Evolutionary conservation across 2,329 filamentous ascomycete species (phyloP), one percentile per base, ranked within the genome.

Genomic region (Colletotrichum siamense): DNA sequence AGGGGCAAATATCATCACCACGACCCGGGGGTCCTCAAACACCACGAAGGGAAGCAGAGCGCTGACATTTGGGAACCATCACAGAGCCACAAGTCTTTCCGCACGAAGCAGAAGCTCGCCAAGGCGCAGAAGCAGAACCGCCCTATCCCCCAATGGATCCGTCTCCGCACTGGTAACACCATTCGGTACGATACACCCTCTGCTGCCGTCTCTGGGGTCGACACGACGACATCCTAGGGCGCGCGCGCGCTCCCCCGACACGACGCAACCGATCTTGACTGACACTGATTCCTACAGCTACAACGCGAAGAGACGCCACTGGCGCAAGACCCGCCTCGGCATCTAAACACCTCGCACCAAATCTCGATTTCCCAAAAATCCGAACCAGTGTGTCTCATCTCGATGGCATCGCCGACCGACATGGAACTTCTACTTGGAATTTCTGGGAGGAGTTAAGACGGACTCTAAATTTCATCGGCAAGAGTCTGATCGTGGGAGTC

Each of bases 91-190:
- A 99, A 99, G 94, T 95, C 96, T 88, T 99, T 99, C 96, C 95
- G 96, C 89, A 98, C 96, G 91, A 99, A 99, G 96, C 95, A 98
- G 91, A 99, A 99, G 97, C 96, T 99, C 92, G 97, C 97, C 88
- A 98, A 96, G 93, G 97, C 97, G 88, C 96, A 99, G 93, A 99
- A 98, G 94, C 96, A 99, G 93, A 99, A 99, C 94, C 95, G 97
- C 88, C 97, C 97, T 84, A 98, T 99, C 88, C 97, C 97, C 82
- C 97, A 99, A 93, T 99, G 97, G 97, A 99, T 99, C 88, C 95
- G 97, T 88, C 94, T 99, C 86, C 94, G 96, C 89, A 99, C 97
- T 85, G 94, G 94, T 90, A 99, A 99, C 94, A 98, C 96, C 90
- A 98, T 99, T 92, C 95, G 96, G 97, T 99, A 95, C 90, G 94